Base-by-base conservation (phyloP, 345 rosid species). In the Citrus trifoliata region DNA sequence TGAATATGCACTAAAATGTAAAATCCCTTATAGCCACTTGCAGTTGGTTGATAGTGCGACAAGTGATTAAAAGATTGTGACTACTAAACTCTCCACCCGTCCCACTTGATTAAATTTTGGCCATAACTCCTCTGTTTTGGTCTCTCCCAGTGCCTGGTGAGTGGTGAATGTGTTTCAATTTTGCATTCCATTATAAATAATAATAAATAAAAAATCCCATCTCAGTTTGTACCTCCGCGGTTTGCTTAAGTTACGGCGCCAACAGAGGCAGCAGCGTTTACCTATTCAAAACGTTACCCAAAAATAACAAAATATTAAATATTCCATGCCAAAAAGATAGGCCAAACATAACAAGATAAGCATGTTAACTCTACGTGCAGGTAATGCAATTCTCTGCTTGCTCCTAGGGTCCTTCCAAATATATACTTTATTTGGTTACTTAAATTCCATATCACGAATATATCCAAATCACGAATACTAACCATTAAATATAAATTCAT, bases 231-330 rank as follows among this genome's bases (percentile, higher is more conserved):
- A 51, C 25, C 74, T 71, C 5, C 40, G 21, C 42, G 24, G 8
- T 38, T 61, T 40, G 59, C 60, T 16, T 10, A 7, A 21, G 10
- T 46, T 12, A 12, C 61, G 78, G 61, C 59, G 22, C 58, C 40
- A 38, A 38, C 19, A 19, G 27, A 6, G 76, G n/a, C 32, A 72
- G 48, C 12, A 4, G 32, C 12, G 61, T 42, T 51, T 76, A 56
- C 79, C 38, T 2, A 9, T 55, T 35, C 73, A 53, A 76, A 76
- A 76, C 72, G 79, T 53, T 46, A 48, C n/a, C 38, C 5, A 42
- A 62, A 35, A 10, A 70, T 2, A 25, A 48, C 32, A 14, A 70
- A 24, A 8, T 8, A 9, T 19, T 22, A 37, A 68, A 9, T 35
- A 59, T 35, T 38, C 58, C 67, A 37, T 7, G 27, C 37, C 12